These are phyloP conservation scores for Talaromyces islandicus DNA, from an alignment of 2,329 filamentous ascomycete genomes.

Conservation along the genomic window DNA sequence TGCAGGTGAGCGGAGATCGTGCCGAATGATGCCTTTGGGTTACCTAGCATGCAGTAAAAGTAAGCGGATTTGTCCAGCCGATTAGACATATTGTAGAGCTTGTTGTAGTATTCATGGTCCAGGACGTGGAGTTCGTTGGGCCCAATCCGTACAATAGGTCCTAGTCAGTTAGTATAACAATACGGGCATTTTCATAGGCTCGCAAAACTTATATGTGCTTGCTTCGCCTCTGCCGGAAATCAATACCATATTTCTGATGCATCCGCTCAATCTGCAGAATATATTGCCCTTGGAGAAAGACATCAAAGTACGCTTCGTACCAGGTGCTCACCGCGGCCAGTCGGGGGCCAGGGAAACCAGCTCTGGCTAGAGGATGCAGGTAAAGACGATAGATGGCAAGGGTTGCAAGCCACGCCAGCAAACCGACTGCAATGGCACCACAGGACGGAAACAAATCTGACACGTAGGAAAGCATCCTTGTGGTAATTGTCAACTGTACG, in stretches of 20 bases:
- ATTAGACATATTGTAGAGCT: slow-evolving; percentile 14
- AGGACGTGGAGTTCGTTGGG: slow-evolving; percentile 16
- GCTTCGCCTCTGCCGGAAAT: not conserved
- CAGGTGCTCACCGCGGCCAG: slow-evolving; percentile 16
- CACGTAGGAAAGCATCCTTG: not conserved
- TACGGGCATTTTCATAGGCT: not conserved
- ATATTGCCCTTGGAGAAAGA: slow-evolving; percentile 19
- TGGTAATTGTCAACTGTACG: not conserved
- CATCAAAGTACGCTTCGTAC: slow-evolving; percentile 21
- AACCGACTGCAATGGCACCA: not conserved
- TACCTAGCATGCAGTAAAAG: slow-evolving; percentile 10
- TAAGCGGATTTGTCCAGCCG: slow-evolving; percentile 19
- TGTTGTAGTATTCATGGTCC: slow-evolving; percentile 14
- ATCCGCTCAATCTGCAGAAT: slow-evolving; percentile 23
- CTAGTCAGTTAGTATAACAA: slow-evolving; percentile 3
- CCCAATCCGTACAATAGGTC: slow-evolving; percentile 18
- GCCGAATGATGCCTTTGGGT: slow-evolving; percentile 16
- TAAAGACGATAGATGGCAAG: slow-evolving; percentile 15
- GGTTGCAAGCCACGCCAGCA: slow-evolving; percentile 3
- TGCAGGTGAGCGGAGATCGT: slow-evolving; percentile 33
- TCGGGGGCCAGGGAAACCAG: slow-evolving; percentile 16
- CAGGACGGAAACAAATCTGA: not conserved
- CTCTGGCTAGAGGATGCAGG: slow-evolving; percentile 16
- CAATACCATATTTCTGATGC: slow-evolving; percentile 25
- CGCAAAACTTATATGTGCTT: not conserved